Evolutionary conservation across 192 early-diverging fungal species (phyloP).

Genomic region (Funneliformis geosporum): DNA sequence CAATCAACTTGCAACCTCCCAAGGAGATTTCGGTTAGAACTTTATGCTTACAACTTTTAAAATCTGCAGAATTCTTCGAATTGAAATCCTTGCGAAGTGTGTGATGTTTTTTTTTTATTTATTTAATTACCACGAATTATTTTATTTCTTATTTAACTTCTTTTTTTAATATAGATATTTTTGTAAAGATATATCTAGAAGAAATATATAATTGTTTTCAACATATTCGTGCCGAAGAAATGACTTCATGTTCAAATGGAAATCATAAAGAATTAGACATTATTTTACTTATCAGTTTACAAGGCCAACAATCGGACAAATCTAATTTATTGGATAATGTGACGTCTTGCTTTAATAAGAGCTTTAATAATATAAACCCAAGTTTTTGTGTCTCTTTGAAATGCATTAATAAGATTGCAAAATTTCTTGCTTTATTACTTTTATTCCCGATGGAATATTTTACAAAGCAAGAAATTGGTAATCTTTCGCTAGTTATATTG

Average conservation of each 20-base stretch:
- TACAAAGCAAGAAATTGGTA: background rate
- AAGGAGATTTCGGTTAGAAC: background rate
- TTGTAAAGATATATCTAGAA: constrained; percentile 13
- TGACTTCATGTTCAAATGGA: background rate
- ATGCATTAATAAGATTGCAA: background rate
- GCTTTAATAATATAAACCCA: no score
- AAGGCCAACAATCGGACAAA: background rate
- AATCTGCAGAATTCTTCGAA: constrained; percentile 26
- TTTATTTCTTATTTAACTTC: background rate
- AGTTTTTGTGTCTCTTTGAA: background rate
- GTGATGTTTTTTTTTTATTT: background rate
- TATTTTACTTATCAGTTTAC: background rate
- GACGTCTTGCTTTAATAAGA: background rate
- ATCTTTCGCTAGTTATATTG: background rate
- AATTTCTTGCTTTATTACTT: background rate
- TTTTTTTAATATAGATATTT: background rate
- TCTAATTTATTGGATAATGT: background rate
- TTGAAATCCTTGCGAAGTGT: constrained; percentile 8
- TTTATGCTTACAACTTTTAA: constrained; percentile 6
- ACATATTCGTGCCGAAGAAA: background rate
- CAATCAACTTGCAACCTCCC: background rate
- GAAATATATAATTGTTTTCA: background rate
- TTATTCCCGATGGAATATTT: constrained; percentile 27
- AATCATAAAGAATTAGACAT: background rate
- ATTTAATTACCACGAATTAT: background rate